Evolutionary conservation across 768 basidiomycete species (phyloP), one percentile per base, ranked within the genome.

Genomic region (Hirschioporus abietinus): DNA sequence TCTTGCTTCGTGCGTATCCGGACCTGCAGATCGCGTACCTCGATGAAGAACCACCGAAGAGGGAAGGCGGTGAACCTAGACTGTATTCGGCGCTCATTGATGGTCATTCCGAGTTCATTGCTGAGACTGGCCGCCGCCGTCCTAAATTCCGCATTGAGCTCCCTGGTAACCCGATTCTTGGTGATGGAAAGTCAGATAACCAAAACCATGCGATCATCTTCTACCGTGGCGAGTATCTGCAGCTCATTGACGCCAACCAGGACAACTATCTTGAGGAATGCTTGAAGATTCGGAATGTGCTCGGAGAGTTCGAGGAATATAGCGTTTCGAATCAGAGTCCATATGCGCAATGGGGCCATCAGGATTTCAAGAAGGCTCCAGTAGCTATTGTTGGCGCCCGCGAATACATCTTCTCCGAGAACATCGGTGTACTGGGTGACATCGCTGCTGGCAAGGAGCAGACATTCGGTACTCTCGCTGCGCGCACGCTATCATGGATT

Each of bases 221-320:
- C 83, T 98, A 99, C 79, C 94, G 97, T 68, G 97, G 97, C 72
- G 97, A 99, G 80, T 99, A 99, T 78, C 83, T 99, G 4, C 97
- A 99, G 80, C 93, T 99, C 69, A 98, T 99, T 76, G 97, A 99
- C 71, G 97, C 97, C 77, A 99, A 99, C 76, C 96, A 99, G 81
- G 97, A 99, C 80, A 98, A 99, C 79, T 99, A 99, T 74, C 88
- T 99, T 68, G 97, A 99, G 78, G 97, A 99, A 76, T 99, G 96
- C 81, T 86, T 99, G 74, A 99, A 99, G 85, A 99, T 99, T 75
- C 88, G 97, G 60, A 99, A 99, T 76, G 81, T 99, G n/a, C 89
- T 99, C 36, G 92, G 89, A 66, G 97, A 99, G 77, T 99, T 99
- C 72, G 97, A 99, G 75, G 95, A 99, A 78, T 96, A 92, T 74